phyloP scores from a whole-genome alignment of 2,329 filamentous ascomycete genomes.

The Fusarium sp. region DNA sequence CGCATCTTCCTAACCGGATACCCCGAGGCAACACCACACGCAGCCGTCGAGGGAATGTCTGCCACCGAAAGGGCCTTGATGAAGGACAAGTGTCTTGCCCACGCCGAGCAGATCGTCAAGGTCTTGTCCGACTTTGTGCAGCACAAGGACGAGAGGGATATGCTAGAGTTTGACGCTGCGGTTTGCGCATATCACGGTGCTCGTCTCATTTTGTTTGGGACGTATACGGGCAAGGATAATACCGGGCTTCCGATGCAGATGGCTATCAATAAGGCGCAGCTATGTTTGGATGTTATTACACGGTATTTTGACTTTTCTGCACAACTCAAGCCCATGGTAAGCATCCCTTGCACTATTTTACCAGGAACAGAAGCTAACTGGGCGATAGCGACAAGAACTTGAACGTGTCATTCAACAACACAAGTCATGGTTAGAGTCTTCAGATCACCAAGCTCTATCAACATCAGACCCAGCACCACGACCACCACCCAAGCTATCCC shows the following conservation, averaged over 20 bases:
- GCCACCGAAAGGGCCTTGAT: conserved; percentile 33
- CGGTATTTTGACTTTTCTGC: conserved; percentile 43
- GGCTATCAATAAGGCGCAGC: conserved; percentile 40
- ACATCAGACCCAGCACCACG: conserved; percentile 17
- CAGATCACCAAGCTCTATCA: conserved; percentile 30
- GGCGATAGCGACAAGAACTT: conserved; percentile 37
- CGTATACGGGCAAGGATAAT: conserved; percentile 40
- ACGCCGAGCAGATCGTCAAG: conserved; percentile 51
- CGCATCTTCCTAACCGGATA: conserved; percentile 54
- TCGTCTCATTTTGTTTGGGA: conserved; percentile 49
- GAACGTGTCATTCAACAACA: conserved; percentile 41
- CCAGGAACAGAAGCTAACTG: background rate
- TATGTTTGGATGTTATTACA: conserved; percentile 40
- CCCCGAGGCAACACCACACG: conserved; percentile 51
- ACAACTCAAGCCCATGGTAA: conserved; percentile 42
- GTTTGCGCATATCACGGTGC: conserved; percentile 55
- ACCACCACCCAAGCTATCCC: conserved; percentile 30
- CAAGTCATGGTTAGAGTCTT: conserved; percentile 39
- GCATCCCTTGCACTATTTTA: rapidly evolving
- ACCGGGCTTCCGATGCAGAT: conserved; percentile 41
- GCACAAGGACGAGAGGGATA: conserved; percentile 40
- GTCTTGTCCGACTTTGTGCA: conserved; percentile 48
- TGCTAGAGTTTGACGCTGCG: conserved; percentile 53
- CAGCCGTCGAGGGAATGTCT: conserved; percentile 44
- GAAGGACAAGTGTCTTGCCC: conserved; percentile 48